Conservation (phyloP, 345 rosid genomes). For the Hevea brasiliensis region DNA sequence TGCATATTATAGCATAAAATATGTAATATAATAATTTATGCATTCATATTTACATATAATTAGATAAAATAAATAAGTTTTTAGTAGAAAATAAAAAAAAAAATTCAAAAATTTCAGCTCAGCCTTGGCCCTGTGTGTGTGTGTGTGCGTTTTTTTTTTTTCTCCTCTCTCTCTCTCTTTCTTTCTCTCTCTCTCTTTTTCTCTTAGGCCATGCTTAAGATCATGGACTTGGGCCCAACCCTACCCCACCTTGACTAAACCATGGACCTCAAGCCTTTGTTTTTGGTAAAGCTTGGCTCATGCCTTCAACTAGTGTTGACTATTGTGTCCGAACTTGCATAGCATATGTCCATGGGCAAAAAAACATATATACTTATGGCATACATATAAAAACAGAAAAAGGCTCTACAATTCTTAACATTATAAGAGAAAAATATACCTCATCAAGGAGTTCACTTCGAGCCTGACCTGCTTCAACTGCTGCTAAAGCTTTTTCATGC, state of each 20-base stretch:
- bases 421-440: conserved; percentile 42
- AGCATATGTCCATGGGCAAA: neutral
- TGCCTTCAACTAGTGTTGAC: neutral
- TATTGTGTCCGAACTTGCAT: neutral
- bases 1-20: neutral
- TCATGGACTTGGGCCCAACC: too few species aligned
- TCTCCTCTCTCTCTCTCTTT: too few species aligned
- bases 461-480: conserved; percentile 97
- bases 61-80: too few species aligned
- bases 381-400: too few species aligned
- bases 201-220: neutral
- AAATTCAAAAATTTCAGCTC: neutral
- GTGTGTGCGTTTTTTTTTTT: too few species aligned
- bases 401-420: too few species aligned
- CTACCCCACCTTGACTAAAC: neutral
- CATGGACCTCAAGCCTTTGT: neutral
- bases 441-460: conserved; percentile 90
- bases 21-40: neutral
- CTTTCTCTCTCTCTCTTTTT: too few species aligned
- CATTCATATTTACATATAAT: too few species aligned
- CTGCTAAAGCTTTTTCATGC: conserved; percentile 97
- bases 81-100: too few species aligned
- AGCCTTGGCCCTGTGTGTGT: neutral
- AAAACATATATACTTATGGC: too few species aligned
- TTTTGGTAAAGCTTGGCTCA: neutral